These are phyloP conservation scores for Plasmodium gallinaceum DNA, from an alignment of 169 alveolate genomes.

Conservation along the genomic window DNA sequence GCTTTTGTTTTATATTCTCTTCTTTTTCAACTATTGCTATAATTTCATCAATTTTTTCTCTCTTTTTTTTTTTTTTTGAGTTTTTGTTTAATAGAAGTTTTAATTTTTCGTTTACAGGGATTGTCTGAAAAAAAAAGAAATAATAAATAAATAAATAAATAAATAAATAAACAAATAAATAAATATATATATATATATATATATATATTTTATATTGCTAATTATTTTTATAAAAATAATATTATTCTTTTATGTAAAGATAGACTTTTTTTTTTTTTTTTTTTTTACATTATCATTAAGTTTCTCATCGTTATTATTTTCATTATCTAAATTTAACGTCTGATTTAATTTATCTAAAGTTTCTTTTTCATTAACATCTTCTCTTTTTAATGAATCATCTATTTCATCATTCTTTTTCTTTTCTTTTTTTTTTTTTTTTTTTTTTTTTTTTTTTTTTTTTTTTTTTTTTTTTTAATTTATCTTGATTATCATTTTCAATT, in stretches of 20 bases:
- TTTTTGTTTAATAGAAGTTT: constrained; percentile 20
- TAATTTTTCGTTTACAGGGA: constrained; percentile 37
- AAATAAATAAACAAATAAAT: neutral
- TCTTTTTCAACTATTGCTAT: constrained; percentile 65
- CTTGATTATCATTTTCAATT: constrained; percentile 11
- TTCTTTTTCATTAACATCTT: neutral
- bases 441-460: constrained; percentile 30
- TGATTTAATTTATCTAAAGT: neutral
- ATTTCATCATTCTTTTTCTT: constrained; percentile 8
- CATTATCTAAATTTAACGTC: neutral
- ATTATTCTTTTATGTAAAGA: neutral
- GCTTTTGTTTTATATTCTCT: constrained; percentile 44
- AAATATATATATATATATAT: neutral
- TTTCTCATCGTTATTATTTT: neutral
- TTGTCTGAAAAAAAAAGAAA: neutral
- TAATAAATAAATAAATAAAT: neutral
- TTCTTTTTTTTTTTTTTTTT: neutral
- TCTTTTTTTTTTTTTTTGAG: constrained; percentile 30
- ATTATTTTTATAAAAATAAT: neutral
- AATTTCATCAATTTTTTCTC: constrained; percentile 49
- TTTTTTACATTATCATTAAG: neutral
- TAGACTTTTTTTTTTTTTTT: neutral
- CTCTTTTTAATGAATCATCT: constrained; percentile 19
- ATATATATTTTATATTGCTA: neutral
- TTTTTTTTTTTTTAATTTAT: constrained; percentile 42